phyloP scores from a whole-genome alignment of 192 early-diverging fungal species.

The Podochytrium sp. region DNA sequence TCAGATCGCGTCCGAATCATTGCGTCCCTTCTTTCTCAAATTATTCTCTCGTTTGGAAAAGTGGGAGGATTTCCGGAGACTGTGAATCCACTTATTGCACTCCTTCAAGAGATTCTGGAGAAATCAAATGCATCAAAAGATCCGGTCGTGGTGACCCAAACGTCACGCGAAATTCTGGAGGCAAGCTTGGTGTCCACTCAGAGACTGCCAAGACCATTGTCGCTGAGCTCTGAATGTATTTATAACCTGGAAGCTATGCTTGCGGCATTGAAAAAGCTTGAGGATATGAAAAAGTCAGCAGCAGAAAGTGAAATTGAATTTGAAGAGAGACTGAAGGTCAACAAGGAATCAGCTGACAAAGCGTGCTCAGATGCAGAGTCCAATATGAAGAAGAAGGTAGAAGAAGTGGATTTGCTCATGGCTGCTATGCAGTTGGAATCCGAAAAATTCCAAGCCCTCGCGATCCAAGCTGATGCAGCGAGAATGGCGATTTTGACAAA shows the following conservation, averaged over 20 bases:
- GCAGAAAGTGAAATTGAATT: background rate
- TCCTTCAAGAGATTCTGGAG: background rate
- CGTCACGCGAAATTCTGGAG: no score
- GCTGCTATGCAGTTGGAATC: background rate
- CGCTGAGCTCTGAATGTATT: background rate
- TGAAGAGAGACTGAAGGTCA: background rate
- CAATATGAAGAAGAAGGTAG: background rate
- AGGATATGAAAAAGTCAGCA: background rate
- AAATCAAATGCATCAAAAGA: background rate
- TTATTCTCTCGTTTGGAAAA: background rate
- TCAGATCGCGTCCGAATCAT: background rate
- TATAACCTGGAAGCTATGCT: background rate
- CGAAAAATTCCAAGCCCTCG: background rate
- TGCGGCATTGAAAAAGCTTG: background rate
- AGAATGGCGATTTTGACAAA: background rate
- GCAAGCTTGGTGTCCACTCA: background rate
- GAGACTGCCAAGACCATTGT: background rate
- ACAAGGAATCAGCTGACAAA: background rate
- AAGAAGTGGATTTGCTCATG: background rate
- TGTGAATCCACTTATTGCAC: background rate
- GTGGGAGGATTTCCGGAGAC: constrained; percentile 1
- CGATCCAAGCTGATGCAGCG: background rate
- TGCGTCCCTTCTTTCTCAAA: background rate
- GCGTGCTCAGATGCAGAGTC: background rate
- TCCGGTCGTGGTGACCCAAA: no score